phyloP scores from a whole-genome alignment of 2,329 filamentous ascomycete species.

The Exophiala spinifera region DNA sequence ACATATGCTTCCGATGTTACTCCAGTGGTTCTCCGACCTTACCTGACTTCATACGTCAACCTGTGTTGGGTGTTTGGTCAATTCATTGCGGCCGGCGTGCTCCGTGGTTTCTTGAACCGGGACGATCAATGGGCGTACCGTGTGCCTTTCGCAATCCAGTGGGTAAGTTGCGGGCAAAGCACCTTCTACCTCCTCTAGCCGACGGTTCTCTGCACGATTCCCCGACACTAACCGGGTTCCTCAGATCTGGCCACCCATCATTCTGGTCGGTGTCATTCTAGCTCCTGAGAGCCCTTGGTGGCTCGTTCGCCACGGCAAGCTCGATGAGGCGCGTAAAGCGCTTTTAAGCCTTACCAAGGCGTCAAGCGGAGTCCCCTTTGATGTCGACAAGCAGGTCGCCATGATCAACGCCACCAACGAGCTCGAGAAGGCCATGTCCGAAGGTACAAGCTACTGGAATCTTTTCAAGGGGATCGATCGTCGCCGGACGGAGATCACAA shows the following conservation, averaged over 20 bases:
- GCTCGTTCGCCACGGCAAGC: constrained; percentile 37
- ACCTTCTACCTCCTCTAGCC: too few species aligned
- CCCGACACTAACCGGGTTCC: neutral
- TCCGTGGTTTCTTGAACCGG: constrained; percentile 34
- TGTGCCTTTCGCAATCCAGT: constrained; percentile 43
- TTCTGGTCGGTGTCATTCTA: constrained; percentile 43
- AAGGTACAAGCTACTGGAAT: constrained; percentile 31
- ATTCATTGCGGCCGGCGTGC: constrained; percentile 32
- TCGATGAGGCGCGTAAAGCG: constrained; percentile 36
- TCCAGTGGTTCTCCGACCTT: constrained; percentile 29
- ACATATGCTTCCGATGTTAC: constrained; percentile 35
- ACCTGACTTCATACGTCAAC: constrained; percentile 39
- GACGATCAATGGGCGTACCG: constrained; percentile 38
- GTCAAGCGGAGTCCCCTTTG: constrained; percentile 23
- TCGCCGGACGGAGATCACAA: constrained; percentile 42
- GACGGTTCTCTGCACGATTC: too few species aligned
- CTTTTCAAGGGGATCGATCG: constrained; percentile 33
- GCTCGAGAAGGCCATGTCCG: constrained; percentile 29
- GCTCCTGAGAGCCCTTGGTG: constrained; percentile 41
- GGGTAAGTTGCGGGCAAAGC: constrained; percentile 30
- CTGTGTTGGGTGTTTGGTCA: constrained; percentile 41
- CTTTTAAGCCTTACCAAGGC: constrained; percentile 32
- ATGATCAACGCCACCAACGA: constrained; percentile 41
- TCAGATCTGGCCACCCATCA: constrained; percentile 45
- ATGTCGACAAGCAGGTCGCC: constrained; percentile 33